Evolutionary conservation across 148 eudicot species (phyloP).

Genomic region (Oxyria digyna): DNA sequence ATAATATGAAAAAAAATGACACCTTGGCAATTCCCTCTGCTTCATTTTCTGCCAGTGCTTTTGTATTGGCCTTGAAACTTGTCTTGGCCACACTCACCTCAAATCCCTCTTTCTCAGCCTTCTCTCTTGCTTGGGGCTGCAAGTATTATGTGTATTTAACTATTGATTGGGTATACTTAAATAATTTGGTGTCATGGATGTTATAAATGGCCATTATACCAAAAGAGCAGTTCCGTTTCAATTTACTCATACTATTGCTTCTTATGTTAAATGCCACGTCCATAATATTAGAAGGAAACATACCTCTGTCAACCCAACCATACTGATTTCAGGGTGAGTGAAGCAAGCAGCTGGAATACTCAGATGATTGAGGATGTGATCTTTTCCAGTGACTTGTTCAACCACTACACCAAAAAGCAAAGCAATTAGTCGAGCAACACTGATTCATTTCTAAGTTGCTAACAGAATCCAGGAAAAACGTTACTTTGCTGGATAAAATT

Average conservation of each 20-base stretch:
- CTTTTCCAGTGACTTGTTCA: constrained; percentile 88
- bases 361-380: constrained; percentile 86
- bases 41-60: constrained; percentile 99
- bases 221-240: background rate
- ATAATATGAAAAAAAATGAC: background rate
- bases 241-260: background rate
- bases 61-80: constrained; percentile 98
- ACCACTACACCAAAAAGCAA: constrained; percentile 35
- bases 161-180: background rate
- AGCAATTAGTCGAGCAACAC: background rate
- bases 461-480: background rate
- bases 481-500: background rate
- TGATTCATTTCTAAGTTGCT: background rate
- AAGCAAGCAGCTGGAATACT: constrained; percentile 99
- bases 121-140: constrained; percentile 98
- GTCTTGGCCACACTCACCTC: constrained; percentile 78
- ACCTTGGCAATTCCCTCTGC: constrained; percentile 99
- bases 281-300: background rate
- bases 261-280: background rate
- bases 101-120: constrained; percentile 88
- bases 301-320: constrained; percentile 99
- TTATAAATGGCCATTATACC: background rate
- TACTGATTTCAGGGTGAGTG: constrained; percentile 99
- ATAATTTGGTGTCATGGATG: background rate
- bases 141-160: background rate